phyloP scores from a whole-genome alignment of 176 grass and related monocot species.

The Elaeis guineensis region DNA sequence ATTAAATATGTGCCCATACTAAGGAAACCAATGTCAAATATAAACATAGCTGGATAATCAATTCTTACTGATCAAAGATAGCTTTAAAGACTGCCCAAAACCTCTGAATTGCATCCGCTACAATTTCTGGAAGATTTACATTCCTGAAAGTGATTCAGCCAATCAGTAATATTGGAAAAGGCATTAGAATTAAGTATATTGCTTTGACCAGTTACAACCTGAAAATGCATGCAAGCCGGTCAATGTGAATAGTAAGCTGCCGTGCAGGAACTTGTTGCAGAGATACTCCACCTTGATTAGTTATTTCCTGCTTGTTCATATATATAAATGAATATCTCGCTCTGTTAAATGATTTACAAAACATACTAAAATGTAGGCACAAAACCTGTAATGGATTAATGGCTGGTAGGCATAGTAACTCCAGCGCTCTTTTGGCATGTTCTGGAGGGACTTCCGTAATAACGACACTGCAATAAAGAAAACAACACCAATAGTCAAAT shows the following conservation, averaged over 20 bases:
- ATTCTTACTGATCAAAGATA: constrained; percentile 90
- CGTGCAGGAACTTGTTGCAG: constrained; percentile 69
- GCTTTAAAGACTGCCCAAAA: constrained; percentile 79
- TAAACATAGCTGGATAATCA: background rate
- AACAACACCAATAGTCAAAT: no score
- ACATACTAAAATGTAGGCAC: no score
- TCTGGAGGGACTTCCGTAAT: constrained; percentile 68
- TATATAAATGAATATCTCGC: constrained; percentile 5
- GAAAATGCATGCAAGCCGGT: constrained; percentile 93
- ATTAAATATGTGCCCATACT: no score
- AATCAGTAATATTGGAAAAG: constrained; percentile 11
- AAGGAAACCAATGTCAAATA: constrained; percentile 5
- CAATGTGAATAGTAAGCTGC: constrained; percentile 81
- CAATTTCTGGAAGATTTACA: constrained; percentile 78
- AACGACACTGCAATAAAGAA: constrained; percentile 44
- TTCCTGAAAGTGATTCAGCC: constrained; percentile 46
- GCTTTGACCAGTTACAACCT: constrained; percentile 32
- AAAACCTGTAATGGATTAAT: constrained; percentile 71
- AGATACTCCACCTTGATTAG: constrained; percentile 62
- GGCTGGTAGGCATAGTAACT: constrained; percentile 78
- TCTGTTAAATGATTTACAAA: no score
- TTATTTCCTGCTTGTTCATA: constrained; percentile 58
- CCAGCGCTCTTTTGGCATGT: constrained; percentile 71
- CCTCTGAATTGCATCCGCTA: constrained; percentile 76
- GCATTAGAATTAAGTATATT: no score